Base-by-base conservation (phyloP, 495 filamentous ascomycete genomes). In the Podospora australis region DNA sequence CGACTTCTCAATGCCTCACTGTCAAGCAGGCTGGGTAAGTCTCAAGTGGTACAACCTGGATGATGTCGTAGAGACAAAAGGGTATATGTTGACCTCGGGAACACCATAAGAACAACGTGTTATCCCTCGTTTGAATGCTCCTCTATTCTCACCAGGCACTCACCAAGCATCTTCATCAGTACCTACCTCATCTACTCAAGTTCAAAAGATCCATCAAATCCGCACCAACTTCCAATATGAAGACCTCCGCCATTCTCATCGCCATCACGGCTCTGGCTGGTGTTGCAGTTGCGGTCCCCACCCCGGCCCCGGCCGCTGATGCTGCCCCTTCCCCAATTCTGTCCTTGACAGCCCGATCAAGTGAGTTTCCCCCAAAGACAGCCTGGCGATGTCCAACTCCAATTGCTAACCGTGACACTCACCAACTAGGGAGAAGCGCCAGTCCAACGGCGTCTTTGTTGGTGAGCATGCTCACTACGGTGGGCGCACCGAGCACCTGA, bases 191-290 rank as follows among this genome's bases (percentile, higher is more conserved):
- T n/a, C n/a, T n/a, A n/a, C n/a, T n/a, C n/a, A n/a, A n/a, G n/a
- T n/a, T n/a, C n/a, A n/a, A n/a, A n/a, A n/a, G n/a, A n/a, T n/a
- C n/a, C n/a, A n/a, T n/a, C n/a, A n/a, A n/a, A n/a, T n/a, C n/a
- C n/a, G n/a, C n/a, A n/a, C n/a, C n/a, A n/a, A 38, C 39, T 2
- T 41, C 23, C 39, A 41, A 41, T 13, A 41, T 41, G 39, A 16
- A 41, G 16, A 6, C n/a, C 17, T 23, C 16, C 39, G 16, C 39
- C 22, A 23, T 19, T 19, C 7, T 41, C 11, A 6, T 24, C 39
- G 39, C 39, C 39, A 41, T 41, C 39, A 20, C 19, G 11, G 16
- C 39, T 13, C 5, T 21, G 9, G 17, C 39, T 19, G 39, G 39
- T 20, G 11, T 41, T 9, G 16, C 22, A 16, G 39, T 41, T 1